Evolutionary conservation across 78 protist species (phyloP).

Genomic region (Planoprotostelium fungivorum): DNA sequence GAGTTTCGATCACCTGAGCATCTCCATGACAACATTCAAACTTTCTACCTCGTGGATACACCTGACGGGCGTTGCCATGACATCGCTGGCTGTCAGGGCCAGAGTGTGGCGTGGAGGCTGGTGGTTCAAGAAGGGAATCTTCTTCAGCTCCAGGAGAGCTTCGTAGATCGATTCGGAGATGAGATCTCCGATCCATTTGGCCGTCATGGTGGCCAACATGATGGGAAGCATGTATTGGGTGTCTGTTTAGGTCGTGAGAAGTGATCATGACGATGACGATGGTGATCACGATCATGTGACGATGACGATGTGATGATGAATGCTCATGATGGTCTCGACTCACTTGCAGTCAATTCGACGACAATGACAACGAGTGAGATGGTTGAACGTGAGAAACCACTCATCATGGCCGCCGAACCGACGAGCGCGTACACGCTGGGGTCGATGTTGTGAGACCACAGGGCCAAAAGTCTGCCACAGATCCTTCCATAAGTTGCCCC

Average conservation of each 20-base stretch:
- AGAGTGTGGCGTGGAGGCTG: slow-evolving; percentile 42
- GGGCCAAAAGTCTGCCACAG: slow-evolving; percentile 19
- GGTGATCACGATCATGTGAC: too few species aligned
- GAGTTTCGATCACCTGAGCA: slow-evolving; percentile 28
- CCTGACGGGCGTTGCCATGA: slow-evolving; percentile 29
- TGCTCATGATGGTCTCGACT: too few species aligned
- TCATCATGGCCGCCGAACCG: slow-evolving; percentile 84
- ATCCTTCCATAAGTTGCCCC: slow-evolving; percentile 70
- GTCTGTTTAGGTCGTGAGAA: not conserved
- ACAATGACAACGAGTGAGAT: slow-evolving; percentile 77
- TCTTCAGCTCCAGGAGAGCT: slow-evolving; percentile 44
- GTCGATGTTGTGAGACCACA: slow-evolving; percentile 10
- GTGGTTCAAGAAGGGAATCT: slow-evolving; percentile 75
- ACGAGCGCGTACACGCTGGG: slow-evolving; percentile 75
- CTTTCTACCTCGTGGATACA: slow-evolving; percentile 33
- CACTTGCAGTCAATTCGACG: slow-evolving; percentile 57
- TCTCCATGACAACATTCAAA: not conserved
- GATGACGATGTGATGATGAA: too few species aligned
- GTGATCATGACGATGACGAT: not conserved
- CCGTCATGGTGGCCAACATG: slow-evolving; percentile 61
- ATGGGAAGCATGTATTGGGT: slow-evolving; percentile 68
- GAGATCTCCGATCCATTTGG: slow-evolving; percentile 71
- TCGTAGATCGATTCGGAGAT: slow-evolving; percentile 74
- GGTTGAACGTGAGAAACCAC: slow-evolving; percentile 86
- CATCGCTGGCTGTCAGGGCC: slow-evolving; percentile 40